Base-by-base conservation (phyloP, 108 stramenopile species). In the Skeletonema grethae region DNA sequence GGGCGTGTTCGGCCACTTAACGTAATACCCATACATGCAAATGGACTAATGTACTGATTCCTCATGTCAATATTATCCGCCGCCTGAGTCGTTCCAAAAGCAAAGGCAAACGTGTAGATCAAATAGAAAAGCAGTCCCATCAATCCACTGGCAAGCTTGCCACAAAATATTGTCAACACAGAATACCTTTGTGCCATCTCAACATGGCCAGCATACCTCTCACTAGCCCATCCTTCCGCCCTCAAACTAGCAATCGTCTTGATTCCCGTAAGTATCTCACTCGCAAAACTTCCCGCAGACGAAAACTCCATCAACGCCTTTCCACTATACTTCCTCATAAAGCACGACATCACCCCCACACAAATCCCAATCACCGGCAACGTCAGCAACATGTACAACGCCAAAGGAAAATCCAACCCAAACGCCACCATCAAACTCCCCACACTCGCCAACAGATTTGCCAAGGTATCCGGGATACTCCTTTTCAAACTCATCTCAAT, bases 261-360 rank as follows among this genome's bases (percentile, higher is more conserved):
- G 13, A 83, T 79, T 9, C 82, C 82, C 5, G 82, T 65, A 9
- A 83, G 18, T 15, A 79, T 57, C 55, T 83, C 82, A 4, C 74
- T 61, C 5, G 82, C 82, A 68, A 83, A 65, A 16, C 78, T 73
- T 31, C 82, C 82, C 18, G 76, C 68, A 9, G 62, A 29, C 3
- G 43, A 31, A 53, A 82, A 77, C 67, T 65, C 68, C 20, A 34
- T 32, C 32, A 65, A 38, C 2, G 71, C 74, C 56, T 58, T 15
- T 20, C 60, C 64, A 30, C 58, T 63, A 46, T 31, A 58, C 70
- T 73, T 75, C 34, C 83, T 62, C 50, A 80, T 76, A 41, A 67
- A 80, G 55, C 79, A 84, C 2, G 50, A 71, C 3, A 76, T n/a
- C n/a, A 84, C 72, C 4, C 34, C 70, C 13, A 84, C 67, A 41